Percentiles rank a stretch among this genome's conserved stretches.
Conservation (phyloP, 2,329 filamentous ascomycete species). For the Dactylonectria macrodidyma region DNA sequence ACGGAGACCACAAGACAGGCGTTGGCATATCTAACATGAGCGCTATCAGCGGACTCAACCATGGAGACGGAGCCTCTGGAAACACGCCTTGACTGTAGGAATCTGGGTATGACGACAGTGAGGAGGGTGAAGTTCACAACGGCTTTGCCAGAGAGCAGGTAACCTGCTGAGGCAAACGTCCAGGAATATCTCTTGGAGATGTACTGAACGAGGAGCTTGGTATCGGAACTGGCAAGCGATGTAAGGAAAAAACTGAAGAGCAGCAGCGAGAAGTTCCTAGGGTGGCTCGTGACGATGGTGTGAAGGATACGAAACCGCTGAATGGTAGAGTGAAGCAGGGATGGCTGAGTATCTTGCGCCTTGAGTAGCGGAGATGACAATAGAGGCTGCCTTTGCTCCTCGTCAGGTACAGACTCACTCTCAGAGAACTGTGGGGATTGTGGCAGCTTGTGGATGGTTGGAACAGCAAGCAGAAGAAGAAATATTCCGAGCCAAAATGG, state of each 20-base stretch:
- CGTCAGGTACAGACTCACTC: constrained; percentile 21
- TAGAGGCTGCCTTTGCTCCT: constrained; percentile 56
- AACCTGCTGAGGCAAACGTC: constrained; percentile 63
- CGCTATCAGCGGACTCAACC: constrained; percentile 28
- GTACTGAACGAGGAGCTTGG: constrained; percentile 65
- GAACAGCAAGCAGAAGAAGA: constrained; percentile 36
- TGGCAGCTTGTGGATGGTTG: constrained; percentile 36
- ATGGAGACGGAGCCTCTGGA: neutral
- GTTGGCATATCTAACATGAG: constrained; percentile 39
- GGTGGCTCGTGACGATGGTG: constrained; percentile 54
- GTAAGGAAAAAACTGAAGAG: constrained; percentile 63
- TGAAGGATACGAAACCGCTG: constrained; percentile 48
- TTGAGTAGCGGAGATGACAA: constrained; percentile 57
- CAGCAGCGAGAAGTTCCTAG: constrained; percentile 59
- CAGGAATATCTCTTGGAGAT: constrained; percentile 65
- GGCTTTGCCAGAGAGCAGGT: constrained; percentile 64
- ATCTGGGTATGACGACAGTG: constrained; percentile 57
- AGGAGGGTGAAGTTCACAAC: constrained; percentile 63
- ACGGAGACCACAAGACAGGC: constrained; percentile 41
- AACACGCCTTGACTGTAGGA: constrained; percentile 47
- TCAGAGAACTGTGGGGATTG: neutral
- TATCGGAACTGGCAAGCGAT: constrained; percentile 65
- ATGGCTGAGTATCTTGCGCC: constrained; percentile 48
- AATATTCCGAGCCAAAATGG: constrained; percentile 54
- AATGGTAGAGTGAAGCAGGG: constrained; percentile 36